phyloP scores from a whole-genome alignment of 1,139 yeast genomes.

The Lodderomyces jiufengensis region DNA sequence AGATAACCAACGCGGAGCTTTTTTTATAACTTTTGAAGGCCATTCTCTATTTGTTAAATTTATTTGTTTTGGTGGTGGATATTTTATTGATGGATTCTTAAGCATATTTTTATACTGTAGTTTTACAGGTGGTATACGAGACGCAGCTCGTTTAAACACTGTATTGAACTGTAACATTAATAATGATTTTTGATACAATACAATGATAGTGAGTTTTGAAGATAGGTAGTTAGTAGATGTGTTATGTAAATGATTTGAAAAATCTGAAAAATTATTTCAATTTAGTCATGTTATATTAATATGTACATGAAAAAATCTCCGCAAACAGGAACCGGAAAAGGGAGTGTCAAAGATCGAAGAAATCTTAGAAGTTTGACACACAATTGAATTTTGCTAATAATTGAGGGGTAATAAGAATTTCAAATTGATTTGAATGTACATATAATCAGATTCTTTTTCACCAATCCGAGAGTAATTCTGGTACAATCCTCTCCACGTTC shows the following conservation, averaged over 20 bases:
- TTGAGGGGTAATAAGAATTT: too few relatives aligned
- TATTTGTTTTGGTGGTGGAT: constrained; percentile 35
- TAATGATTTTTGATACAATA: neutral
- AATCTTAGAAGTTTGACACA: too few relatives aligned
- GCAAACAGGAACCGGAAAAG: too few relatives aligned
- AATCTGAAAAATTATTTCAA: constrained; percentile 5
- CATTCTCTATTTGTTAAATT: constrained; percentile 40
- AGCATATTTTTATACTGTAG: constrained; percentile 30
- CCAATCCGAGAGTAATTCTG: too few relatives aligned
- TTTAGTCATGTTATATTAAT: too few relatives aligned
- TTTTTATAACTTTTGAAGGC: constrained; percentile 38
- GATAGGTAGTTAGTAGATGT: neutral
- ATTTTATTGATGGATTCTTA: constrained; percentile 40
- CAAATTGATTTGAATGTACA: too few relatives aligned
- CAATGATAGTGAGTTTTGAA: constrained; percentile 1
- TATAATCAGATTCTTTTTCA: too few relatives aligned
- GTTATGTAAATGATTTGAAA: constrained; percentile 1
- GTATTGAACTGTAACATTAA: constrained; percentile 24
- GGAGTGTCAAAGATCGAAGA: too few relatives aligned
- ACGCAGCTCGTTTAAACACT: constrained; percentile 26
- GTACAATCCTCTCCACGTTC: too few relatives aligned
- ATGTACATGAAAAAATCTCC: too few relatives aligned
- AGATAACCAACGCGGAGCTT: constrained; percentile 49
- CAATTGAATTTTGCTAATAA: too few relatives aligned
- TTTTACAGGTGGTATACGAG: constrained; percentile 17